Percentiles rank a stretch among this genome's conserved stretches.
Conservation (phyloP, 1,139 yeast species). For the Pichia norvegensis region DNA sequence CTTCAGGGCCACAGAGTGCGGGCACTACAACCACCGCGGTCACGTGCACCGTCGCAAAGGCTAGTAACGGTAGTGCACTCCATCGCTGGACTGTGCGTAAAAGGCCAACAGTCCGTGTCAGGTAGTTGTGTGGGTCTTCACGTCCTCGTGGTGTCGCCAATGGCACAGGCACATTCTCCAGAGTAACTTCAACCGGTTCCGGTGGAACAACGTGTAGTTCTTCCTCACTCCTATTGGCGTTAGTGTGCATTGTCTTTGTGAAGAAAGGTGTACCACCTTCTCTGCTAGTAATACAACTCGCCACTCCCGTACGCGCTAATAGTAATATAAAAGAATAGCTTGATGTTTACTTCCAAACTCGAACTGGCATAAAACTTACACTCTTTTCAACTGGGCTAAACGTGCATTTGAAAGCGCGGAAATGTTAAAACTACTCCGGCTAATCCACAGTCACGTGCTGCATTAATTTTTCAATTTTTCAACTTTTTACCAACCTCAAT, state of each 20-base stretch:
- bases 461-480: too few species aligned
- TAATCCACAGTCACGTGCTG: neutral
- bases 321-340: neutral
- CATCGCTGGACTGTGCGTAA: slow-evolving; percentile 42
- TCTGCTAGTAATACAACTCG: too few species aligned
- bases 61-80: slow-evolving; percentile 51
- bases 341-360: too few species aligned
- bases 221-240: neutral
- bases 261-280: too few species aligned
- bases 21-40: slow-evolving; percentile 53
- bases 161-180: neutral
- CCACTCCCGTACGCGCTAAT: neutral
- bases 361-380: too few species aligned
- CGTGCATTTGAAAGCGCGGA: neutral
- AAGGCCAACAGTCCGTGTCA: slow-evolving; percentile 12
- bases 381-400: neutral
- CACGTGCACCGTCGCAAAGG: slow-evolving; percentile 54
- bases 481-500: neutral
- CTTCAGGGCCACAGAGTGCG: slow-evolving; percentile 34
- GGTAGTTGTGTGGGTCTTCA: slow-evolving; percentile 10
- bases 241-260: neutral
- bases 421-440: neutral
- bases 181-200: neutral
- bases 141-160: neutral
- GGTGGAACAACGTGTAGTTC: neutral